These are phyloP conservation scores for Hyaloscypha hepaticicola DNA, from an alignment of 495 filamentous ascomycete genomes.

Conservation along the genomic window DNA sequence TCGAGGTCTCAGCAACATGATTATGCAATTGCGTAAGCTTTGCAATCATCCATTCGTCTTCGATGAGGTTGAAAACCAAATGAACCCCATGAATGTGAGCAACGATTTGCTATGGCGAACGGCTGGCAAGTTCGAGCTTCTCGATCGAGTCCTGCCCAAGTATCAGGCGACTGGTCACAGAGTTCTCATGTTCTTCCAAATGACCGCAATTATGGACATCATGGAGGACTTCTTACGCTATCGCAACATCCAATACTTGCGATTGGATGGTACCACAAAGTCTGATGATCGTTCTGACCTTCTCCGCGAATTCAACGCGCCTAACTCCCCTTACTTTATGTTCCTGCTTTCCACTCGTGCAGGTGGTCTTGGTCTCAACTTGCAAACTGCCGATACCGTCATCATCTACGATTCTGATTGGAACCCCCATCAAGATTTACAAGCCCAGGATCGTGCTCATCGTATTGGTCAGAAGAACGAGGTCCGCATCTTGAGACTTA, in stretches of 20 bases:
- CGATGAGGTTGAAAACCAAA: slow-evolving; percentile 94
- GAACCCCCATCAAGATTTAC: slow-evolving; percentile 99
- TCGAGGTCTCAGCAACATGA: slow-evolving; percentile 97
- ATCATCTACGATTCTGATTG: slow-evolving; percentile 99
- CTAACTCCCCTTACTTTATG: slow-evolving; percentile 89
- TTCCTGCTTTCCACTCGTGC: slow-evolving; percentile 98
- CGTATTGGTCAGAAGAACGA: slow-evolving; percentile 99
- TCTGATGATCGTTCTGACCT: slow-evolving; percentile 95
- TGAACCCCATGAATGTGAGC: slow-evolving; percentile 83
- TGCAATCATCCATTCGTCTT: slow-evolving; percentile 99
- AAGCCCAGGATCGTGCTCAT: slow-evolving; percentile 98
- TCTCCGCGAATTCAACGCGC: slow-evolving; percentile 83
- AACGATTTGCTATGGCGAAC: slow-evolving; percentile 97
- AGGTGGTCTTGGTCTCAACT: slow-evolving; percentile 93
- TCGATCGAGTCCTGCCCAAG: slow-evolving; percentile 91
- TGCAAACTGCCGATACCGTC: slow-evolving; percentile 97
- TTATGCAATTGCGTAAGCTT: slow-evolving; percentile 98
- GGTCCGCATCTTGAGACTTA: slow-evolving; percentile 91
- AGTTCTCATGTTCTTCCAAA: slow-evolving; percentile 99
- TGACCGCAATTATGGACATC: slow-evolving; percentile 99
- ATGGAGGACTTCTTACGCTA: slow-evolving; percentile 98
- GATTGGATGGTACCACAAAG: slow-evolving; percentile 94
- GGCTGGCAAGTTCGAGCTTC: slow-evolving; percentile 92
- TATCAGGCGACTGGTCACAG: slow-evolving; percentile 87
- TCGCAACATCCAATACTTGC: slow-evolving; percentile 77